Percentiles rank a stretch among this genome's conserved stretches.
phyloP scores from a whole-genome alignment of 306 rosid species.

The Glycine latifolia region DNA sequence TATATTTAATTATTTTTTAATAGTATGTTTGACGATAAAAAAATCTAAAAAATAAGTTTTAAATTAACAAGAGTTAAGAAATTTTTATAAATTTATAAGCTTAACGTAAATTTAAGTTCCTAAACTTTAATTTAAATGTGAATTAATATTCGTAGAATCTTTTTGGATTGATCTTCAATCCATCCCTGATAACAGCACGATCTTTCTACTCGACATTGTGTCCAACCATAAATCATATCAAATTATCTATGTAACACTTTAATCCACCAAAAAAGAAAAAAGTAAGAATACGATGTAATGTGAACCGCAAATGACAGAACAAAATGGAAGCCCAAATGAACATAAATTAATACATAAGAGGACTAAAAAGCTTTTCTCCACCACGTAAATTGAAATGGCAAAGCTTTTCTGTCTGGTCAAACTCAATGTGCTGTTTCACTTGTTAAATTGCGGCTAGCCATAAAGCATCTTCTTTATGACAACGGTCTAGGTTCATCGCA shows the following conservation, averaged over 20 bases:
- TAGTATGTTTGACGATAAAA: too few relatives aligned
- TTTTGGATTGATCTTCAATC: too few relatives aligned
- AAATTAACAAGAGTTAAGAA: too few relatives aligned
- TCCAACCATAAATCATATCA: background rate
- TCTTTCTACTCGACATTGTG: background rate
- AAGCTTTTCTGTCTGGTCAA: background rate
- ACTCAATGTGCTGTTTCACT: conserved; percentile 3
- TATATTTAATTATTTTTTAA: too few relatives aligned
- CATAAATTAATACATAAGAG: background rate
- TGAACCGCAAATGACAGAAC: background rate
- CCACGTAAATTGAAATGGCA: background rate
- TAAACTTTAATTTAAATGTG: too few relatives aligned
- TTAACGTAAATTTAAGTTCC: too few relatives aligned
- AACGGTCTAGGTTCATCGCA: conserved; percentile 17
- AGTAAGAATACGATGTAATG: too few relatives aligned
- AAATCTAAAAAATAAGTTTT: too few relatives aligned
- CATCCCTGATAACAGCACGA: too few relatives aligned
- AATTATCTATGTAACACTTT: background rate
- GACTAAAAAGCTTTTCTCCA: background rate
- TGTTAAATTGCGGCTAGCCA: conserved; percentile 14
- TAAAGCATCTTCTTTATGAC: conserved; percentile 26
- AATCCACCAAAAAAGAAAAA: background rate
- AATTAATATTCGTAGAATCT: too few relatives aligned
- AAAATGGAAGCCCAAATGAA: background rate
- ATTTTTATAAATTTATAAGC: too few relatives aligned